phyloP scores from a whole-genome alignment of 163 green algal species.

The Scenedesmus sp. region DNA sequence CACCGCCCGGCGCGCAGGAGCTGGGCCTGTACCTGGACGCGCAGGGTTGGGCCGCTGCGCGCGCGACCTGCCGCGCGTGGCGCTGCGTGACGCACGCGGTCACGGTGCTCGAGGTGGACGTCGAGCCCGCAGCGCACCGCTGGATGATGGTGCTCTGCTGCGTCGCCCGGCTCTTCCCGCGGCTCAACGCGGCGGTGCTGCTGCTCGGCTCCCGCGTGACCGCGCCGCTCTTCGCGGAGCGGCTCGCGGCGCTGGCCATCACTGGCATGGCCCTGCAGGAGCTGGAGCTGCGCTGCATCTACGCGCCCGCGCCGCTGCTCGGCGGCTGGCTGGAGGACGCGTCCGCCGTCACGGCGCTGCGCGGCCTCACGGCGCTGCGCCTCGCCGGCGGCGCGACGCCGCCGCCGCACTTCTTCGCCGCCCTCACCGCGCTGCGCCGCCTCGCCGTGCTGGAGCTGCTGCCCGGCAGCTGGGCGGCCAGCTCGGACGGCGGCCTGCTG shows the following conservation, averaged over 20 bases:
- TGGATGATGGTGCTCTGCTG: slow-evolving; percentile 42
- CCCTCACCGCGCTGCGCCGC: neutral
- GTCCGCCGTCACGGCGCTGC: slow-evolving; percentile 16
- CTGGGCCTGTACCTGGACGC: slow-evolving; percentile 20
- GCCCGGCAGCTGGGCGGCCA: slow-evolving; percentile 30
- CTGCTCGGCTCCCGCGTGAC: slow-evolving; percentile 29
- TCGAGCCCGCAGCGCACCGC: slow-evolving; percentile 25
- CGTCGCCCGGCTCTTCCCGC: slow-evolving; percentile 39
- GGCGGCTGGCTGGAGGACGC: slow-evolving; percentile 25
- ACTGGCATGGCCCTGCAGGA: slow-evolving; percentile 21
- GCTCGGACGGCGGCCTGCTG: neutral
- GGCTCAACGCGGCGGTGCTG: slow-evolving; percentile 5
- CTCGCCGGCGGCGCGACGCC: slow-evolving; percentile 23
- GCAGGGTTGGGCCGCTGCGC: slow-evolving; percentile 16
- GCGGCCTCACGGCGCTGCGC: neutral
- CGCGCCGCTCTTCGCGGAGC: neutral
- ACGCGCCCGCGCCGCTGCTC: neutral
- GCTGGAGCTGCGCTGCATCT: slow-evolving; percentile 34
- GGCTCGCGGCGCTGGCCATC: slow-evolving; percentile 25
- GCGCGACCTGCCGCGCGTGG: slow-evolving; percentile 22
- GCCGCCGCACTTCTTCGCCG: neutral
- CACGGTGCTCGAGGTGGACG: slow-evolving; percentile 37
- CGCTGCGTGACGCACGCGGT: slow-evolving; percentile 15
- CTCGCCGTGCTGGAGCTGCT: slow-evolving; percentile 22
- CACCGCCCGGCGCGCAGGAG: too few relatives aligned